phyloP scores from a whole-genome alignment of 1,139 yeast genomes.

The Pichia sp. region DNA sequence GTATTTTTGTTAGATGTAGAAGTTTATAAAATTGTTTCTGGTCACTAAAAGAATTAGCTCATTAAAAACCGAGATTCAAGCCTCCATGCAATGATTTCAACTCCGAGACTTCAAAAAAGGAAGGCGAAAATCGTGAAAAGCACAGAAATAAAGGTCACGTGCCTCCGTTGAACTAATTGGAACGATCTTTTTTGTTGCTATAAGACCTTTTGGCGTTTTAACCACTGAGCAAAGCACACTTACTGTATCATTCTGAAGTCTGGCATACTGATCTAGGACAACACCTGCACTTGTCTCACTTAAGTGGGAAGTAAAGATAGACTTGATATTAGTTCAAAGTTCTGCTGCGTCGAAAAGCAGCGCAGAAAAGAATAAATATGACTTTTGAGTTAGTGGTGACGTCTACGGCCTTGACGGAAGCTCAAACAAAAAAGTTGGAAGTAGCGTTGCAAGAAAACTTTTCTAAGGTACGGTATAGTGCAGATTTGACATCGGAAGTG shows the following conservation, averaged over 20 bases:
- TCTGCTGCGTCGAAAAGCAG: background rate
- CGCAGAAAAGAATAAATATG: background rate
- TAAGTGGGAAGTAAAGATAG: background rate
- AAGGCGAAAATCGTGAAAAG: too few species aligned
- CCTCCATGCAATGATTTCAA: background rate
- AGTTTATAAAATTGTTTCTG: background rate
- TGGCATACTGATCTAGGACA: too few species aligned
- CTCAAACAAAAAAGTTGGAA: constrained; percentile 14
- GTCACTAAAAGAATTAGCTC: background rate
- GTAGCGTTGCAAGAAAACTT: constrained; percentile 1
- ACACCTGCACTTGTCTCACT: background rate
- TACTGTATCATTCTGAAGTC: too few species aligned
- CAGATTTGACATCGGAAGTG: constrained; percentile 29
- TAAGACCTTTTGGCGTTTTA: too few species aligned
- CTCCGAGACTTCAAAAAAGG: too few species aligned
- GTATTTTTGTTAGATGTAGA: background rate
- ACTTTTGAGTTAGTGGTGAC: constrained; percentile 18
- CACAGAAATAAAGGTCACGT: too few species aligned
- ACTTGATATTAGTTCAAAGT: background rate
- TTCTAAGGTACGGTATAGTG: constrained; percentile 18
- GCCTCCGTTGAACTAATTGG: too few species aligned
- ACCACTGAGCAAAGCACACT: too few species aligned
- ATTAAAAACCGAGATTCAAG: background rate
- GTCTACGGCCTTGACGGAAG: constrained; percentile 25
- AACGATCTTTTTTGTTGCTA: too few species aligned